phyloP scores from a whole-genome alignment of 1,139 yeast species.

The Geotrichum restrictum region DNA sequence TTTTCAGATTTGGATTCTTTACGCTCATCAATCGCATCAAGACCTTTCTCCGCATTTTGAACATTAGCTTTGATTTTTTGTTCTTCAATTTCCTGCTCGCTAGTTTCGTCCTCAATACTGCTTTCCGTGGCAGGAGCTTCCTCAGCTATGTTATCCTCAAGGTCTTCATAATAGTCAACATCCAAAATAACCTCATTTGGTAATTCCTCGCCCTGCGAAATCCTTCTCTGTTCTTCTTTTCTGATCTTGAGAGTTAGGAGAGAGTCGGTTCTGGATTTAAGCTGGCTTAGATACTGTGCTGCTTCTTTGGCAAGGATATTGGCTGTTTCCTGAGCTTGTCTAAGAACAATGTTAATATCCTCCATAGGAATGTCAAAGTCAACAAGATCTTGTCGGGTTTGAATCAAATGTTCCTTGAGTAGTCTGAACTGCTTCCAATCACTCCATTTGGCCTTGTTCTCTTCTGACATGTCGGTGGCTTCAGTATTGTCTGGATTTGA shows the following conservation, averaged over 20 bases:
- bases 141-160: conserved; percentile 24
- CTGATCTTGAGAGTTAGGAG: conserved; percentile 61
- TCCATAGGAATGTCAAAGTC: conserved; percentile 49
- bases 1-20: conserved; percentile 15
- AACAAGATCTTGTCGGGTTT: conserved; percentile 55
- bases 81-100: background rate
- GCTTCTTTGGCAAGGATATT: conserved; percentile 62
- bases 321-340: conserved; percentile 58
- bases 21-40: conserved; percentile 17
- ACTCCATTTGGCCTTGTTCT: conserved; percentile 47
- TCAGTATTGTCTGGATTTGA: conserved; percentile 22
- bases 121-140: conserved; percentile 5
- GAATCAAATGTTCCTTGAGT: conserved; percentile 53
- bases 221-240: conserved; percentile 17
- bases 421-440: conserved; percentile 66
- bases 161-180: conserved; percentile 27
- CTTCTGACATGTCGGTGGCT: conserved; percentile 41
- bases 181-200: conserved; percentile 28
- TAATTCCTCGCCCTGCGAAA: conserved; percentile 18
- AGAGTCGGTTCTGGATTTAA: conserved; percentile 77
- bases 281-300: conserved; percentile 63
- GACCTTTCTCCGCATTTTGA: background rate
- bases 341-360: conserved; percentile 50
- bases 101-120: conserved; percentile 11
- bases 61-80: background rate